Base-by-base conservation (phyloP, 495 filamentous ascomycete species). In the Xylaria flabelliformis region DNA sequence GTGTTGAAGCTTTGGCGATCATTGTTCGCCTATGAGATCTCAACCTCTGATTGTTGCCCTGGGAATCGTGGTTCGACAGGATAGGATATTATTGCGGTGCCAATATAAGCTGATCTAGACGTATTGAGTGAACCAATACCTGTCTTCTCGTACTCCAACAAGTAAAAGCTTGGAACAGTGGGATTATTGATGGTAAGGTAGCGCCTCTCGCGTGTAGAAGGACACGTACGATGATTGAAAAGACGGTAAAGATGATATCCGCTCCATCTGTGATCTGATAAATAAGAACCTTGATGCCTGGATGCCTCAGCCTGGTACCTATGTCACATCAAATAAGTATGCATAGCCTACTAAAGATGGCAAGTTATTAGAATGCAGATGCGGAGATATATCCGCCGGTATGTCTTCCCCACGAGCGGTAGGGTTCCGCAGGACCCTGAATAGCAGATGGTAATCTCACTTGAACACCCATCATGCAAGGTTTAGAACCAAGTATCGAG, bases 341-440 rank as follows among this genome's bases (percentile, higher is more conserved):
- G 29, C 4, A 32, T 12, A 12, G 10, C n/a, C 32, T 21, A 56
- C 61, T 34, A 13, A 17, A 44, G 26, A 8, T 41, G 26, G n/a
- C 29, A 64, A 39, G 32, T 61, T 12, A 13, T n/a, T 44, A 56
- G 65, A 56, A 55, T 67, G 36, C 65, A 51, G 21, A 67, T 56
- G 7, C 48, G 17, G 50, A 67, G 32, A 50, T 13, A 29, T 41
- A 56, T 17, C 36, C 34, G 55, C 65, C 65, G 61, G 26, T 26
- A 15, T 24, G 8, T 44, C 50, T 56, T 53, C 32, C 48, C 65
- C 65, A 44, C 21, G n/a, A 29, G 48, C 65, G 65, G 48, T 67
- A 29, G 50, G n/a, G 56, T 67, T 67, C 50, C 50, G 50, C 48
- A 13, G 65, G 4, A 10, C 26, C 21, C 34, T 39, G 34, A 42